These are phyloP conservation scores for Acephala macrosclerotiorum DNA, from an alignment of 2,329 filamentous ascomycete species.

Conservation along the genomic window DNA sequence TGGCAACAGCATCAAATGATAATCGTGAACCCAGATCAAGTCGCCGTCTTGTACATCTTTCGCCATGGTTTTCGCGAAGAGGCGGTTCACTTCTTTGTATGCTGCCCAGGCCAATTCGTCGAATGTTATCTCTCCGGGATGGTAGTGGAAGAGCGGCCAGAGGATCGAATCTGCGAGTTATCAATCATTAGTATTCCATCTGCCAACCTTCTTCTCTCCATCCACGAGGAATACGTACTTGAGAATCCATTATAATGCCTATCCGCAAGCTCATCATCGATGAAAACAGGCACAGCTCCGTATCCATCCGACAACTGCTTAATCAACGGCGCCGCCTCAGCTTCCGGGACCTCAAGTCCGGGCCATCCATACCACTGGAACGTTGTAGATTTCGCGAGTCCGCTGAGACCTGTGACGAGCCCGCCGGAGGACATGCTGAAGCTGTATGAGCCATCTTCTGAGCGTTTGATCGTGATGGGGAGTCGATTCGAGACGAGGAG, in stretches of 20 bases:
- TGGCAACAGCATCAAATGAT: constrained; percentile 96
- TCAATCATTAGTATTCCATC: constrained; percentile 20
- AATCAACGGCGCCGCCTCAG: constrained; percentile 77
- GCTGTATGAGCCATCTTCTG: constrained; percentile 88
- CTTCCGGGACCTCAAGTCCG: constrained; percentile 87
- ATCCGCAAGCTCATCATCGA: constrained; percentile 92
- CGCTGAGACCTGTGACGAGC: constrained; percentile 91
- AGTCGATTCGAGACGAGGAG: constrained; percentile 93
- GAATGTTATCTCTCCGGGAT: constrained; percentile 97
- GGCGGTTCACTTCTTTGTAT: constrained; percentile 89
- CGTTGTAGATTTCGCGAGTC: constrained; percentile 87
- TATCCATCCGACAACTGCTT: constrained; percentile 86
- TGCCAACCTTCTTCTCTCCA: background rate
- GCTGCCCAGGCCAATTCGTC: constrained; percentile 94
- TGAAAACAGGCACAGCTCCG: constrained; percentile 88
- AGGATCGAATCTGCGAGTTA: constrained; percentile 81
- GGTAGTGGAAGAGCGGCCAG: constrained; percentile 98
- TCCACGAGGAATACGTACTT: constrained; percentile 71
- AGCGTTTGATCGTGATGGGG: constrained; percentile 95
- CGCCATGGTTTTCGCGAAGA: constrained; percentile 88
- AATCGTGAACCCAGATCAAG: constrained; percentile 98
- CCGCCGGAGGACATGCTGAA: constrained; percentile 98
- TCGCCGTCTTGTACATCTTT: constrained; percentile 92
- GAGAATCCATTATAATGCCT: constrained; percentile 98
- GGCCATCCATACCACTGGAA: constrained; percentile 99